These are phyloP conservation scores for Fusarium fujikuroi DNA, from an alignment of 2,329 filamentous ascomycete genomes.

Conservation along the genomic window DNA sequence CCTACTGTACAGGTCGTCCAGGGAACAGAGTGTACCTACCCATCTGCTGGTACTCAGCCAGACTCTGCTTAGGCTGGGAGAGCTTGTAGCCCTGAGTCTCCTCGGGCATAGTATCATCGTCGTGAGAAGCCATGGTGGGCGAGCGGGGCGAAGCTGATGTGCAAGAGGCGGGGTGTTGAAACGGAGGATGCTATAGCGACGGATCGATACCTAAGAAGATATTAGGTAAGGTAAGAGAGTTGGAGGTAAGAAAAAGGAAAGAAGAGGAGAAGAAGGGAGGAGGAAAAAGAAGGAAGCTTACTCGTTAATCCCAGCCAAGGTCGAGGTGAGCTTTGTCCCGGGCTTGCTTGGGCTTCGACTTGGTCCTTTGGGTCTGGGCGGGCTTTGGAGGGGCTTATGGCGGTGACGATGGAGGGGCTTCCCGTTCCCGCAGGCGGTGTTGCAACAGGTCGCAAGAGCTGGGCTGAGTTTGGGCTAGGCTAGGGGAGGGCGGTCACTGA, in stretches of 20 bases:
- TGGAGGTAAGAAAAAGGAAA: slow-evolving; percentile 27
- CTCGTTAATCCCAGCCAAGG: slow-evolving; percentile 33
- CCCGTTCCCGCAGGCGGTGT: slow-evolving; percentile 40
- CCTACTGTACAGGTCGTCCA: background rate
- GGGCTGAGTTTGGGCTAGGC: slow-evolving; percentile 8
- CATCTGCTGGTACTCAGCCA: slow-evolving; percentile 93
- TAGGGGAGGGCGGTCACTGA: slow-evolving; percentile 26
- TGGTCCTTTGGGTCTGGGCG: slow-evolving; percentile 5
- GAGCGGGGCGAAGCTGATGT: slow-evolving; percentile 25
- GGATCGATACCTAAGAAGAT: slow-evolving; percentile 14
- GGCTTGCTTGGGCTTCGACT: slow-evolving; percentile 6
- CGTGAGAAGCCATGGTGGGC: slow-evolving; percentile 71
- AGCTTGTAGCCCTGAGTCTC: slow-evolving; percentile 97
- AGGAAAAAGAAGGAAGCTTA: slow-evolving; percentile 33
- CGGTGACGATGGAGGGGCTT: slow-evolving; percentile 51
- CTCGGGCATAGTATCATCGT: slow-evolving; percentile 87
- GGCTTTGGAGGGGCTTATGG: slow-evolving; percentile 36
- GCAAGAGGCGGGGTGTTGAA: slow-evolving; percentile 32
- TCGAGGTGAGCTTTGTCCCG: slow-evolving; percentile 38
- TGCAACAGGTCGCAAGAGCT: slow-evolving; percentile 26
- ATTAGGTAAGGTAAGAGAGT: slow-evolving; percentile 1
- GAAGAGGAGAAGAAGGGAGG: slow-evolving; percentile 25
- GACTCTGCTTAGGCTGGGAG: slow-evolving; percentile 93
- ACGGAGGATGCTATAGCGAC: slow-evolving; percentile 11
- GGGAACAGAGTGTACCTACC: slow-evolving; percentile 66